phyloP scores from a whole-genome alignment of 768 basidiomycete species.

The Hypholoma sublateritium region DNA sequence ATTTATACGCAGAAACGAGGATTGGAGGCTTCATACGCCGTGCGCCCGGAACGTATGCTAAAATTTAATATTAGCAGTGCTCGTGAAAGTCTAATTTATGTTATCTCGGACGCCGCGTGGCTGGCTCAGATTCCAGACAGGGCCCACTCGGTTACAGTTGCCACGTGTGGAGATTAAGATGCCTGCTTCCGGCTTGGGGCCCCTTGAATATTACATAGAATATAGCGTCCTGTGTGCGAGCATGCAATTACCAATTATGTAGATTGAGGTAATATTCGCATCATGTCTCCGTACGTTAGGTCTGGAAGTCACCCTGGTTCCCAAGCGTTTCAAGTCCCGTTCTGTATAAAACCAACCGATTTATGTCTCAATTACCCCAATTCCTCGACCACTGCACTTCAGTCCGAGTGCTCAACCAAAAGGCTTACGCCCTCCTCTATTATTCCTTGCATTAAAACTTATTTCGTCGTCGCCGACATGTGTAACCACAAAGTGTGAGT shows the following conservation, averaged over 20 bases:
- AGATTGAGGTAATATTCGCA: conserved; percentile 20
- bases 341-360: conserved; percentile 18
- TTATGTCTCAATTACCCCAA: conserved; percentile 1
- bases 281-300: conserved; percentile 23
- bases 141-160: conserved; percentile 16
- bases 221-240: conserved; percentile 18
- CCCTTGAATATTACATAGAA: conserved; percentile 3
- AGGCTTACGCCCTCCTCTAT: conserved; percentile 8
- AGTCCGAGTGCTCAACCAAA: conserved; percentile 1
- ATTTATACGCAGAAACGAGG: conserved; percentile 1
- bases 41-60: conserved; percentile 7
- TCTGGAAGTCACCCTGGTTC: conserved; percentile 23
- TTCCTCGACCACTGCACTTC: conserved; percentile 1
- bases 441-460: conserved; percentile 11
- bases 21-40: neutral
- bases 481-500: conserved; percentile 40
- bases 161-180: conserved; percentile 19
- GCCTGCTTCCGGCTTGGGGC: conserved; percentile 20
- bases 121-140: conserved; percentile 1
- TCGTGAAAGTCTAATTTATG: neutral
- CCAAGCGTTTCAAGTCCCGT: conserved; percentile 25
- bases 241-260: conserved; percentile 23
- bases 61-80: conserved; percentile 7
- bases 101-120: conserved; percentile 4
- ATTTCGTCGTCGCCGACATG: conserved; percentile 20